phyloP scores from a whole-genome alignment of 1,139 yeast genomes.

The Trichomonascaceae sp. region DNA sequence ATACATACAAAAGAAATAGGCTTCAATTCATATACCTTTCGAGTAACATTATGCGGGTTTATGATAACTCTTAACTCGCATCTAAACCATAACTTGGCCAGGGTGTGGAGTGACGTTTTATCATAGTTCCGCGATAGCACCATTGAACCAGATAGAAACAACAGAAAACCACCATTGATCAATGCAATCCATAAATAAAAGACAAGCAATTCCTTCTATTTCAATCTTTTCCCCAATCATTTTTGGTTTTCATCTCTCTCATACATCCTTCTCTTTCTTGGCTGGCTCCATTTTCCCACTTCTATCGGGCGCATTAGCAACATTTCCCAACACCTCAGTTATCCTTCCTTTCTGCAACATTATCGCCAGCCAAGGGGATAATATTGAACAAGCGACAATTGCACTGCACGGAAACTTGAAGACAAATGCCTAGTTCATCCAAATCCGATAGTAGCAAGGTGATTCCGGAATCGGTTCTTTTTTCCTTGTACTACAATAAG shows the following conservation, averaged over 20 bases:
- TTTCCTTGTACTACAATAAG: not conserved
- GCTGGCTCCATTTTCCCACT: not conserved
- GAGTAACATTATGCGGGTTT: no score
- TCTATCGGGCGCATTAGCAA: not conserved
- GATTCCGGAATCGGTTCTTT: not conserved
- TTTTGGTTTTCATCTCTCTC: not conserved
- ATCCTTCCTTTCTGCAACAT: not conserved
- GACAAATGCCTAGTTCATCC: not conserved
- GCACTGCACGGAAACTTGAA: not conserved
- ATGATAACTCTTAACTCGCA: not conserved
- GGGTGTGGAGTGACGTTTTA: not conserved
- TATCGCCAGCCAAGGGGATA: not conserved
- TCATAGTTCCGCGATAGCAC: not conserved
- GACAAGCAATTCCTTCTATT: not conserved
- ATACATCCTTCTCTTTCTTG: not conserved
- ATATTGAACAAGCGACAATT: not conserved
- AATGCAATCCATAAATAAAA: not conserved
- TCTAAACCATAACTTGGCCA: not conserved
- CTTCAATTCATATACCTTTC: no score
- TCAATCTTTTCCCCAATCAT: not conserved
- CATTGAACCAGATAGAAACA: not conserved
- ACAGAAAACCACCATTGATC: not conserved
- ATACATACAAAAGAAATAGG: no score
- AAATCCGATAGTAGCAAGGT: not conserved
- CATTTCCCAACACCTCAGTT: not conserved